These are phyloP conservation scores for Vachellia collinsii DNA, from an alignment of 306 rosid genomes.

Conservation along the genomic window DNA sequence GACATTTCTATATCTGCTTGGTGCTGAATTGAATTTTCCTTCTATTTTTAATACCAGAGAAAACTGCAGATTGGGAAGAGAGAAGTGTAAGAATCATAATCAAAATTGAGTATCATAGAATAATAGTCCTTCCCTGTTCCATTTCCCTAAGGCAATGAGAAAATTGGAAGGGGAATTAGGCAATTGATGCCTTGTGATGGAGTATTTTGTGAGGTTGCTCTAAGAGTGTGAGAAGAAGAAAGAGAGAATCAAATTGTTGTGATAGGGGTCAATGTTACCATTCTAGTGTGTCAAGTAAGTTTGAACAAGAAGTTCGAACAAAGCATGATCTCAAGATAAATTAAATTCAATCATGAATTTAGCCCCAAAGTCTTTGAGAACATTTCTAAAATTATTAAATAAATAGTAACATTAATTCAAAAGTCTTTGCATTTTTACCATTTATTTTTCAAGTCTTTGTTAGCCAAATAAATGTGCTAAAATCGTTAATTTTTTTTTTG, in stretches of 20 bases:
- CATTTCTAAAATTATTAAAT: no score
- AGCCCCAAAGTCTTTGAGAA: no score
- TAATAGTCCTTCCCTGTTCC: not conserved
- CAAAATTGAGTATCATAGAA: not conserved
- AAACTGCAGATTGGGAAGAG: constrained; percentile 1
- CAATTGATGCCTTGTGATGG: not conserved
- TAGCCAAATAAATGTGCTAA: no score
- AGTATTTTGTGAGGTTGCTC: constrained; percentile 41
- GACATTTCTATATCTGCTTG: constrained; percentile 47
- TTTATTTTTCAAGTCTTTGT: no score
- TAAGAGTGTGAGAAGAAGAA: constrained; percentile 14
- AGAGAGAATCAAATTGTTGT: constrained; percentile 59
- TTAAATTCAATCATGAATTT: not conserved
- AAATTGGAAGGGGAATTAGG: not conserved
- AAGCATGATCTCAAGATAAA: not conserved
- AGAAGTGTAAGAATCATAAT: not conserved
- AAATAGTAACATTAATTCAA: no score
- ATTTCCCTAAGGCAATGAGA: not conserved
- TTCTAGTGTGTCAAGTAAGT: constrained; percentile 37
- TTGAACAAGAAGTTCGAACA: no score
- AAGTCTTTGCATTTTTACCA: no score
- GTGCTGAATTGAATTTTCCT: constrained; percentile 2
- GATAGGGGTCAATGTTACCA: constrained; percentile 29
- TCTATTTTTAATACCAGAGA: not conserved
- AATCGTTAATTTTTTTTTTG: no score